Percentiles rank a stretch among this genome's conserved stretches.
Evolutionary conservation across 2,329 filamentous ascomycete genomes (phyloP).

Genomic region (Fusarium sp.): DNA sequence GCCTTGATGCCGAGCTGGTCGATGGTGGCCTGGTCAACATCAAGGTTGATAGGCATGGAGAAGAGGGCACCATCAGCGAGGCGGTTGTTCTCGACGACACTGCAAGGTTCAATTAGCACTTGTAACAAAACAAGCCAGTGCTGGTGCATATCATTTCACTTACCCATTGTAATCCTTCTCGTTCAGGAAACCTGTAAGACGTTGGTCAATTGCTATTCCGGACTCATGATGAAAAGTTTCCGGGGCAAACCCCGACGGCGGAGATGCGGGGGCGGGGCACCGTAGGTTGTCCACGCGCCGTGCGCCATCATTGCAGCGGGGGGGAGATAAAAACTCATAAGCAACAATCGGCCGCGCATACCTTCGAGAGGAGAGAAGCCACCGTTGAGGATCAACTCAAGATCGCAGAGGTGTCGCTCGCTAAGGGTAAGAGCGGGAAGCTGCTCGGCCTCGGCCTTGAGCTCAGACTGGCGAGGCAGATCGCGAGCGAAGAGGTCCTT

Average conservation of each 20-base stretch:
- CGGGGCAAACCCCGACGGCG: conserved; percentile 23
- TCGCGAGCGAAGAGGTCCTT: conserved; percentile 98
- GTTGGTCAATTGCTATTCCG: conserved; percentile 21
- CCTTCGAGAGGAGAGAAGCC: conserved; percentile 98
- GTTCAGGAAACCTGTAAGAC: conserved; percentile 84
- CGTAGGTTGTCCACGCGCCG: conserved; percentile 19
- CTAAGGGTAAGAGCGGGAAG: conserved; percentile 85
- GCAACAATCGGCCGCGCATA: conserved; percentile 55
- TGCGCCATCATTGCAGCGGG: conserved; percentile 28
- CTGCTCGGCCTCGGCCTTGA: conserved; percentile 83
- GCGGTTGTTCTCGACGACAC: conserved; percentile 88
- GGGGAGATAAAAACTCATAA: conserved; percentile 1
- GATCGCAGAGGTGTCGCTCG: conserved; percentile 96
- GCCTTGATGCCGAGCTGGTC: conserved; percentile 78
- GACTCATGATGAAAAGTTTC: conserved; percentile 5
- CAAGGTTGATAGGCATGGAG: conserved; percentile 95
- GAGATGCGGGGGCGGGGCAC: conserved; percentile 42
- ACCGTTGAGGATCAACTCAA: conserved; percentile 96
- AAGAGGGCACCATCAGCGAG: conserved; percentile 91
- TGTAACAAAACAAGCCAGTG: background rate
- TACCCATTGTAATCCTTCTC: conserved; percentile 97
- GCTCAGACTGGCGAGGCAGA: conserved; percentile 80
- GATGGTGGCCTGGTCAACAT: conserved; percentile 79
- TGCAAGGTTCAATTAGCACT: conserved; percentile 53
- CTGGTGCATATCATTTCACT: conserved; percentile 40